These are phyloP conservation scores for Fusarium penzigii DNA, from an alignment of 2,329 filamentous ascomycete genomes.

Conservation along the genomic window DNA sequence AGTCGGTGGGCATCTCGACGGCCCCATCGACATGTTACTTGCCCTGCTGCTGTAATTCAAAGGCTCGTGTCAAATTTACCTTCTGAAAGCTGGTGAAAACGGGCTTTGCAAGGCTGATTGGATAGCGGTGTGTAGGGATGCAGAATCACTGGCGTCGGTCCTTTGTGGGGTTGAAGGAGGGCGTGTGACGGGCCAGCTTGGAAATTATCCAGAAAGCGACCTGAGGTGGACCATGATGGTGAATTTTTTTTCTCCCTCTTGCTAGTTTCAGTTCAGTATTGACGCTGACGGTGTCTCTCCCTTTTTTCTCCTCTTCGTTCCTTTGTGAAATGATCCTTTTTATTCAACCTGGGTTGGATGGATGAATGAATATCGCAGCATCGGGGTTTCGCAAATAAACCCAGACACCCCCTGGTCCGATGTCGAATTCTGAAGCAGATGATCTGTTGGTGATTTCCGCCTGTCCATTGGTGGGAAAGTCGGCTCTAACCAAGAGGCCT, in stretches of 20 bases:
- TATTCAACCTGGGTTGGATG: background rate
- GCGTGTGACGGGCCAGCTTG: too few species aligned
- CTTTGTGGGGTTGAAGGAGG: slow-evolving; percentile 21
- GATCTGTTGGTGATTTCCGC: slow-evolving; percentile 1
- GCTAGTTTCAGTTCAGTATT: too few species aligned
- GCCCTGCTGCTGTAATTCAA: too few species aligned
- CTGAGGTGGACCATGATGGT: too few species aligned
- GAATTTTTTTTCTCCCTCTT: too few species aligned
- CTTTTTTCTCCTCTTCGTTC: too few species aligned
- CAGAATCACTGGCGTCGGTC: slow-evolving; percentile 18
- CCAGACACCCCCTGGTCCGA: slow-evolving; percentile 1
- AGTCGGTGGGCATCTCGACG: background rate
- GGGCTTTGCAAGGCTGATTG: slow-evolving; percentile 30
- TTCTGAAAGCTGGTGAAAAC: slow-evolving; percentile 3
- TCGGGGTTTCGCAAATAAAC: slow-evolving; percentile 8
- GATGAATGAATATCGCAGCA: slow-evolving; percentile 12
- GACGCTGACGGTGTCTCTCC: too few species aligned
- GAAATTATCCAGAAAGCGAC: slow-evolving; percentile 29
- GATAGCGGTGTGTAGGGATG: slow-evolving; percentile 23
- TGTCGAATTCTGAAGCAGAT: slow-evolving; percentile 1
- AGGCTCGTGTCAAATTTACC: slow-evolving; percentile 21
- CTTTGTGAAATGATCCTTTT: too few species aligned
- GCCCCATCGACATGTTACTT: too few species aligned
- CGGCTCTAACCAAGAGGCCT: slow-evolving; percentile 14
- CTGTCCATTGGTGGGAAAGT: slow-evolving; percentile 26